These are phyloP conservation scores for Pseudogymnoascus sp. DNA, from an alignment of 2,329 filamentous ascomycete species.

Conservation along the genomic window DNA sequence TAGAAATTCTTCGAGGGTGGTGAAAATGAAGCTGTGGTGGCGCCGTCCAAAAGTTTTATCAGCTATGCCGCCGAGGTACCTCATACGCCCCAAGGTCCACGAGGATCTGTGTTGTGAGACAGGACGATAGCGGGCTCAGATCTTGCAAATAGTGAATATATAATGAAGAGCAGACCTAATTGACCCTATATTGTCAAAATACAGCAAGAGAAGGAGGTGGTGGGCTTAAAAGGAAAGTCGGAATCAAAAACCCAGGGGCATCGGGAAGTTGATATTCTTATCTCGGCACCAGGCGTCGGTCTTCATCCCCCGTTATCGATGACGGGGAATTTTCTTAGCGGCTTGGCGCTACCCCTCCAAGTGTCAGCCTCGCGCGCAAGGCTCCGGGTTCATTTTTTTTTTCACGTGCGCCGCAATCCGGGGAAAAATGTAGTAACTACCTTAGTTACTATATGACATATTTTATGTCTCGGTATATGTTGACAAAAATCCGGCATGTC, in stretches of 20 bases:
- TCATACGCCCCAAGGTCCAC: conserved; percentile 3
- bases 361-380: conserved; percentile 1
- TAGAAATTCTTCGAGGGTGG: background rate
- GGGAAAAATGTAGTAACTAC: background rate
- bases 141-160: conserved; percentile 1
- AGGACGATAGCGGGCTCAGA: background rate
- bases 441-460: background rate
- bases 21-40: conserved; percentile 7
- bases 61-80: conserved; percentile 1
- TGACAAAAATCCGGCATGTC: background rate
- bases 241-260: background rate
- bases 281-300: background rate
- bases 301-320: conserved; percentile 8
- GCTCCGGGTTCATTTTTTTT: background rate
- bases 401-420: background rate
- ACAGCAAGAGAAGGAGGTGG: background rate
- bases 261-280: background rate
- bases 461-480: background rate
- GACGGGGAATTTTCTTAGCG: conserved; percentile 1
- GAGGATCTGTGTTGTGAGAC: background rate
- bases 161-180: background rate
- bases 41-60: background rate
- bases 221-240: background rate
- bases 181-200: conserved; percentile 4
- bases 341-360: background rate